Conservation (phyloP, 345 rosid species). For the Geranium brycei region DNA sequence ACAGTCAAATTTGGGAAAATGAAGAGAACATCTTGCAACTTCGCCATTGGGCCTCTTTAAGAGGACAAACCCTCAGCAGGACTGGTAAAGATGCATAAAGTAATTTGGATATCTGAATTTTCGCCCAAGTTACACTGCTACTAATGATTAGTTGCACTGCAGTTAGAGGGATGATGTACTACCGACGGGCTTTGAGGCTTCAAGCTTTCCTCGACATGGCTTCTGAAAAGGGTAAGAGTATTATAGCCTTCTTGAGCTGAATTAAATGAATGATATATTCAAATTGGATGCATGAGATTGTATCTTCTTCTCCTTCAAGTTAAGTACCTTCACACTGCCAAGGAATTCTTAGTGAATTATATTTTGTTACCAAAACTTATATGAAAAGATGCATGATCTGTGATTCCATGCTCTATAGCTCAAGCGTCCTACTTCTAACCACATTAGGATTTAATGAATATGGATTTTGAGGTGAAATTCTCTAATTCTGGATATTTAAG, state of each 20-base stretch:
- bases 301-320: no score
- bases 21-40: conserved; percentile 93
- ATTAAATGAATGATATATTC: not conserved
- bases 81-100: conserved; percentile 37
- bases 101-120: not conserved
- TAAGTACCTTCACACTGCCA: no score
- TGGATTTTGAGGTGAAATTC: not conserved
- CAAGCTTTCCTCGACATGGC: conserved; percentile 99
- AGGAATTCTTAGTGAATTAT: no score
- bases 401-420: not conserved
- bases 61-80: conserved; percentile 92
- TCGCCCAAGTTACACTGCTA: not conserved
- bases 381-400: conserved; percentile 4
- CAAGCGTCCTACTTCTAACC: not conserved
- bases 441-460: not conserved
- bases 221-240: conserved; percentile 46
- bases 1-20: conserved; percentile 59
- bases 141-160: conserved; percentile 22
- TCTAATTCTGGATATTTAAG: conserved; percentile 1
- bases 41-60: conserved; percentile 91
- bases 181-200: conserved; percentile 89
- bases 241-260: conserved; percentile 8
- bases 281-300: not conserved
- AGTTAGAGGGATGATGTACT: conserved; percentile 99
- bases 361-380: not conserved